Percentiles rank a stretch among this genome's conserved stretches.
These are phyloP conservation scores for Colletotrichum karsti DNA, from an alignment of 2,329 filamentous ascomycete species.

Conservation along the genomic window DNA sequence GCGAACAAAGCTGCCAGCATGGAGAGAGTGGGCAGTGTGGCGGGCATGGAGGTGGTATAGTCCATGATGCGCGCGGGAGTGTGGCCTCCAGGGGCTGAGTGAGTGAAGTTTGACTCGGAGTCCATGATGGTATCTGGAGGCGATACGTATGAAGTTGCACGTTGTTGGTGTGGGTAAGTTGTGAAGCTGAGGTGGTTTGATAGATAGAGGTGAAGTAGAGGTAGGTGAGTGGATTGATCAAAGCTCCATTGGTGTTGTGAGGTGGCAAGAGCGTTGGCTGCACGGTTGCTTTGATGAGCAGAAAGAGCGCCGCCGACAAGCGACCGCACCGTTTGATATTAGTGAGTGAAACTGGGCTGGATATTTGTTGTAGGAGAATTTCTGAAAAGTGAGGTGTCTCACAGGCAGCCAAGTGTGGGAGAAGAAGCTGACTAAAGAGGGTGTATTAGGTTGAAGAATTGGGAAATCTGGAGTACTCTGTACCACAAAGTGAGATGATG, in stretches of 20 bases:
- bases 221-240: background rate
- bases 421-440: no score
- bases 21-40: background rate
- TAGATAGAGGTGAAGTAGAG: background rate
- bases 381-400: no score
- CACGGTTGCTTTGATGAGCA: no score
- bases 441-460: no score
- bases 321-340: no score
- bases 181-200: background rate
- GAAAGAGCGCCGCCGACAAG: no score
- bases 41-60: background rate
- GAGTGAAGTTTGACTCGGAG: background rate
- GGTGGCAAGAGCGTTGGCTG: no score
- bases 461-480: no score
- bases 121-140: background rate
- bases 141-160: background rate
- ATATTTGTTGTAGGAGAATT: no score
- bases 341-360: no score
- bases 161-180: background rate
- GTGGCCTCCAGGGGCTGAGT: background rate
- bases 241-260: background rate
- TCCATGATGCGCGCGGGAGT: background rate
- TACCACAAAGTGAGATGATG: no score
- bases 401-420: no score
- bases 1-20: conserved; percentile 31